These are phyloP conservation scores for Boletus rubescentipes DNA, from an alignment of 768 basidiomycete species.

Conservation along the genomic window DNA sequence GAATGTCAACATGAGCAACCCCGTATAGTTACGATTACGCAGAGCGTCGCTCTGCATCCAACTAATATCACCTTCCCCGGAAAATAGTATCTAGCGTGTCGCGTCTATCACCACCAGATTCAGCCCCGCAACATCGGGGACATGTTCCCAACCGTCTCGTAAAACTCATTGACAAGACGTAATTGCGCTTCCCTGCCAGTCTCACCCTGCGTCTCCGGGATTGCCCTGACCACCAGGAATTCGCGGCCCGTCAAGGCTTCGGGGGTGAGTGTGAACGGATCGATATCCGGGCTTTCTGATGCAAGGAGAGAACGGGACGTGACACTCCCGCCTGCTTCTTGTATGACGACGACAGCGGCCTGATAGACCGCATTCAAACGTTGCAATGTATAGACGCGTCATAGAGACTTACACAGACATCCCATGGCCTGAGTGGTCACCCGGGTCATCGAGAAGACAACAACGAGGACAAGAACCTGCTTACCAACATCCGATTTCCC, in stretches of 20 bases:
- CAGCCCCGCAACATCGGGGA: conserved; percentile 37
- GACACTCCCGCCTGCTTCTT: too few species aligned
- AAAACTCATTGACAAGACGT: too few species aligned
- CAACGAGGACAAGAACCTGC: conserved; percentile 14
- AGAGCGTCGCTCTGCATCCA: neutral
- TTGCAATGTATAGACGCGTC: neutral
- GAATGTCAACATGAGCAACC: too few species aligned
- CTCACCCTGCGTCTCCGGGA: conserved; percentile 59
- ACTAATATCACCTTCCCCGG: neutral
- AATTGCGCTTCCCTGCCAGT: too few species aligned
- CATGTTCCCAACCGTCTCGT: too few species aligned
- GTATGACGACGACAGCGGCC: conserved; percentile 91
- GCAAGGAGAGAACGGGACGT: conserved; percentile 55
- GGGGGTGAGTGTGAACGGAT: too few species aligned
- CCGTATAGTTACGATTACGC: too few species aligned
- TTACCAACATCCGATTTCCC: conserved; percentile 79
- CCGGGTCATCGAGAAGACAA: neutral
- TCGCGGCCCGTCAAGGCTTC: too few species aligned
- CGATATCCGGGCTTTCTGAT: conserved; percentile 25
- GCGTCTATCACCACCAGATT: neutral
- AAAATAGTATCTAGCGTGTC: conserved; percentile 3
- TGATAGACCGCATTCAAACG: conserved; percentile 15
- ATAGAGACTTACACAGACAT: conserved; percentile 61
- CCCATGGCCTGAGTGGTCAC: conserved; percentile 62
- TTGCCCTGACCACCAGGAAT: conserved; percentile 66